Conservation (phyloP, 805 yeast species). For the Candida alai region DNA sequence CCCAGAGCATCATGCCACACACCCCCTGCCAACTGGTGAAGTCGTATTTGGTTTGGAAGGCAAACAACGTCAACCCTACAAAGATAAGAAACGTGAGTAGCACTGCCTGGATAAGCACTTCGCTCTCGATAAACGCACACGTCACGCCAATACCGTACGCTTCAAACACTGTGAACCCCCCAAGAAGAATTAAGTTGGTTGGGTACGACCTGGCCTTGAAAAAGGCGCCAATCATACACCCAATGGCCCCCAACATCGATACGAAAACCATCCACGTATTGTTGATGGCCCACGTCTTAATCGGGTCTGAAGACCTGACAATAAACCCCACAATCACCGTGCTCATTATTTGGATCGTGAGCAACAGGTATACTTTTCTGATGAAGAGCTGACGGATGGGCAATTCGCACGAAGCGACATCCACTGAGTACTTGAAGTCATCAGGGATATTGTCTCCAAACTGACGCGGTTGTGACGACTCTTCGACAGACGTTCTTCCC, state of each 20-base stretch:
- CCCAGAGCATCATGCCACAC: slow-evolving; percentile 54
- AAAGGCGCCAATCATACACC: slow-evolving; percentile 59
- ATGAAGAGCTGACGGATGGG: slow-evolving; percentile 72
- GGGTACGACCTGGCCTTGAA: slow-evolving; percentile 68
- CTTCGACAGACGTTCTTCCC: not conserved
- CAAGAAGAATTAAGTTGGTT: slow-evolving; percentile 54
- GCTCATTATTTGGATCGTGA: slow-evolving; percentile 57
- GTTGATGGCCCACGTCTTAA: slow-evolving; percentile 51
- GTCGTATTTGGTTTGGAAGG: slow-evolving; percentile 75
- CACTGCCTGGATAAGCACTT: slow-evolving; percentile 66
- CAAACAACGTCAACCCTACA: slow-evolving; percentile 71
- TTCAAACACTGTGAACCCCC: slow-evolving; percentile 70
- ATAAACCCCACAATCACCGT: slow-evolving; percentile 58
- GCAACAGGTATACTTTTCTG: slow-evolving; percentile 73
- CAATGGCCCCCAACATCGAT: slow-evolving; percentile 56
- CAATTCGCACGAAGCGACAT: slow-evolving; percentile 73
- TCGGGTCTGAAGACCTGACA: slow-evolving; percentile 41
- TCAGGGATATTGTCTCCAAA: slow-evolving; percentile 49
- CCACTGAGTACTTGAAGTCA: slow-evolving; percentile 78
- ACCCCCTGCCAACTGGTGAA: slow-evolving; percentile 65
- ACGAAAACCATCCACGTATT: slow-evolving; percentile 59
- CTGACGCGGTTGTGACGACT: slow-evolving; percentile 15
- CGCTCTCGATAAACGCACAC: slow-evolving; percentile 59
- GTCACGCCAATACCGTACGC: slow-evolving; percentile 68
- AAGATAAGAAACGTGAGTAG: slow-evolving; percentile 66